phyloP scores from a whole-genome alignment of 2,329 filamentous ascomycete species.

The Bipolaris sorokiniana region DNA sequence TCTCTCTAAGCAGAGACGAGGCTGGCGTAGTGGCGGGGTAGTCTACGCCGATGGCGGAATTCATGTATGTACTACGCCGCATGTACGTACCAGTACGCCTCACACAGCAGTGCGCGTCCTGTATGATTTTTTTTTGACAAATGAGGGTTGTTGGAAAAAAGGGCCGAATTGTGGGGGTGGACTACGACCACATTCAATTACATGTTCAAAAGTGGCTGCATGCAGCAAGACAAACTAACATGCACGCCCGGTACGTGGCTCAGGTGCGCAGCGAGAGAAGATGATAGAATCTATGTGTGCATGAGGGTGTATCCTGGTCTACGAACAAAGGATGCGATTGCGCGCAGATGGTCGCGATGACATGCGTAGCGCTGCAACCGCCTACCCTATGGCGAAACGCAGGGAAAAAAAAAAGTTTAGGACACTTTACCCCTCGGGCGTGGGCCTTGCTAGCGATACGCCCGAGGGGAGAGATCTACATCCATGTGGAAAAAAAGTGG shows the following conservation, averaged over 20 bases:
- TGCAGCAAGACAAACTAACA: slow-evolving; percentile 1
- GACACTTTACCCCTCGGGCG: slow-evolving; percentile 1
- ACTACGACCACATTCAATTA: not conserved
- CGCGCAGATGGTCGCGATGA: slow-evolving; percentile 5
- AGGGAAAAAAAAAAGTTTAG: slow-evolving; percentile 9
- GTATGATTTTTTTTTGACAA: not conserved
- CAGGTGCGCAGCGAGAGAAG: not conserved
- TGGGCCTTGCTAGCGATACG: slow-evolving; percentile 3
- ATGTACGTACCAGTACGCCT: not conserved
- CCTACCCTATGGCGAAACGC: slow-evolving; percentile 2
- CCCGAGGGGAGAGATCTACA: slow-evolving; percentile 3
- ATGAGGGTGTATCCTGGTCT: not conserved
- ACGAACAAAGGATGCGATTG: not conserved
- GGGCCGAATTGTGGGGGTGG: slow-evolving; percentile 14
- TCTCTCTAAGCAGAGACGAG: not conserved
- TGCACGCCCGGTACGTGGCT: not conserved
- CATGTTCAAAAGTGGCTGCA: not conserved
- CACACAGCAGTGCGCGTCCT: not conserved
- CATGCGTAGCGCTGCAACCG: slow-evolving; percentile 13
- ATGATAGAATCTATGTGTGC: not conserved
- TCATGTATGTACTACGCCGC: not conserved
- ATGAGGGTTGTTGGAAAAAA: slow-evolving; percentile 6
- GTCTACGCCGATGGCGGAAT: slow-evolving; percentile 4
- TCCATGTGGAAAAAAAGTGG: not conserved
- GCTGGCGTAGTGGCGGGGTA: slow-evolving; percentile 3